Conservation (phyloP, 345 rosid genomes). For the Abelmoschus esculentus region DNA sequence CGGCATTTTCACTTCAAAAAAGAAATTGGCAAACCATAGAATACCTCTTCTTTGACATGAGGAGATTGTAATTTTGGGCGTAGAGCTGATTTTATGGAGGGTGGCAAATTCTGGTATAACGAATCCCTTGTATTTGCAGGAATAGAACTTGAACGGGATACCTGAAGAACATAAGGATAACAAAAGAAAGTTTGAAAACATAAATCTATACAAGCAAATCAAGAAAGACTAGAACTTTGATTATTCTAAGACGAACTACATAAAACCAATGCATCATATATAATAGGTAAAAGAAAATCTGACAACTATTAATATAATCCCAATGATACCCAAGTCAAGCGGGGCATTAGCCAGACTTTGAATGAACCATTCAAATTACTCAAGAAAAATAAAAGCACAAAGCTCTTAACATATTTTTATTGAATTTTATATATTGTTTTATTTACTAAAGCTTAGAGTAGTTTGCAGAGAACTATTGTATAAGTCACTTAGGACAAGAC, state of each 20-base stretch:
- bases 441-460: too few relatives aligned
- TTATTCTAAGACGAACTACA: neutral
- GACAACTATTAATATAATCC: neutral
- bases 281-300: neutral
- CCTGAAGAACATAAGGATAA: constrained; percentile 28
- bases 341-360: too few relatives aligned
- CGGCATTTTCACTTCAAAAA: neutral
- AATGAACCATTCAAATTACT: too few relatives aligned
- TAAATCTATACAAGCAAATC: neutral
- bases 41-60: constrained; percentile 54
- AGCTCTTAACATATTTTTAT: too few relatives aligned
- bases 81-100: constrained; percentile 56
- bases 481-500: too few relatives aligned
- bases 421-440: too few relatives aligned
- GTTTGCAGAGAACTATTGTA: too few relatives aligned
- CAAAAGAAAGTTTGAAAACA: neutral
- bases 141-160: constrained; percentile 70
- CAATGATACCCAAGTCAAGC: neutral
- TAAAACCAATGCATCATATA: neutral
- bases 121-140: constrained; percentile 82
- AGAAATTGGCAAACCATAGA: neutral
- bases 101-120: constrained; percentile 79
- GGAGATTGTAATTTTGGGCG: constrained; percentile 59
- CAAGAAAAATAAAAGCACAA: too few relatives aligned
- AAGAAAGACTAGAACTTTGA: neutral